Base-by-base conservation (phyloP, 352 stramenopile species). In the Phytopythium boreale region DNA sequence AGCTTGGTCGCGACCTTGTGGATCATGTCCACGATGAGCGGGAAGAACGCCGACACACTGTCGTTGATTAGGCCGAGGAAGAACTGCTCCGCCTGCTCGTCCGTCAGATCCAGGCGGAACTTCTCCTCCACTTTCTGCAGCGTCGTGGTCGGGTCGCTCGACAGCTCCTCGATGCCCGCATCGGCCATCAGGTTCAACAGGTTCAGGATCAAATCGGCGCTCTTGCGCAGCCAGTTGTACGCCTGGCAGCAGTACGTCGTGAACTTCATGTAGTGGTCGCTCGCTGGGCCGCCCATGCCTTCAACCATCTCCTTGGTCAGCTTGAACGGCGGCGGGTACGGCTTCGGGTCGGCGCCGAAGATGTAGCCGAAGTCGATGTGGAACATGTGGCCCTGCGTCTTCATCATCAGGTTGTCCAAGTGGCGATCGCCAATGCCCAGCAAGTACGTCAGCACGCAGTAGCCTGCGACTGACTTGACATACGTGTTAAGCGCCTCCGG, bases 341-440 rank as follows among this genome's bases (percentile, higher is more conserved):
- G 97, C 75, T 99, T 99, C 0, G 98, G 97, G 68, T 99, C 98
- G 34, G 93, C 86, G 49, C 98, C 98, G 69, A 99, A 99, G 63
- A 99, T 98, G 76, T 99, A 99, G 34, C 97, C 97, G 78, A 99
- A 99, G 80, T 98, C 98, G 75, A 99, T 99, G 74, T 99, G 98
- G 80, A 99, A 99, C 49, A 99, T 85, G 68, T 98, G 89, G 20
- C 98, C 98, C 64, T 90, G 84, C 4, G 89, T 86, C 59, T 93
- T 95, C 67, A 99, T 94, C 96, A 99, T 98, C 62, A 99, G 86
- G 75, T 99, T 99, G 73, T 99, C 98, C 62, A 99, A 87, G 75
- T 99, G 98, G 11, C 98, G 87, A 87, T 99, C 98, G 34, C 98
- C 98, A 65, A 99, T 98, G 36, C 97, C 97, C 15, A 99, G 76